A percentile compares a stretch with the other conserved stretches of the same genome.
Evolutionary conservation across 2,329 filamentous ascomycete species (phyloP).

Genomic region (Cytospora piceicola): DNA sequence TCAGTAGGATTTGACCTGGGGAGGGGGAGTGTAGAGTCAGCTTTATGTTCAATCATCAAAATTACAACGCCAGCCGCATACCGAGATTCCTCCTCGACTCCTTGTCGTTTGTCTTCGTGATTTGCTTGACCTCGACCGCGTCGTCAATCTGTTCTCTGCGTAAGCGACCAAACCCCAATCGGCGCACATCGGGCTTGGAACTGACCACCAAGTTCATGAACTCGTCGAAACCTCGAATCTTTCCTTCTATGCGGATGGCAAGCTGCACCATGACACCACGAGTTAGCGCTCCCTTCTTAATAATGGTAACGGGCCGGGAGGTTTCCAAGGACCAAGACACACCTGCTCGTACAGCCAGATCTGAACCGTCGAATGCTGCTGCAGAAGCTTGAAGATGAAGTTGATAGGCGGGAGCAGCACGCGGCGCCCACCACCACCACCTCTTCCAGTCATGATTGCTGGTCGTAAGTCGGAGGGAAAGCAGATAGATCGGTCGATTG

Average conservation of each 20-base stretch:
- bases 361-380: slow-evolving; percentile 39
- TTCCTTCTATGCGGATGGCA: slow-evolving; percentile 90
- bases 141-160: slow-evolving; percentile 67
- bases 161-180: background rate
- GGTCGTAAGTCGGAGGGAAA: slow-evolving; percentile 4
- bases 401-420: slow-evolving; percentile 69
- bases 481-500: background rate
- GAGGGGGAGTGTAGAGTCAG: slow-evolving; percentile 37
- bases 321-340: background rate
- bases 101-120: slow-evolving; percentile 76
- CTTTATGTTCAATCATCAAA: slow-evolving; percentile 10
- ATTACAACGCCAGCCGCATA: background rate
- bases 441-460: slow-evolving; percentile 60
- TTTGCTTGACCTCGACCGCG: slow-evolving; percentile 85
- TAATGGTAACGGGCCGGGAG: background rate
- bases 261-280: slow-evolving; percentile 47
- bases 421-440: slow-evolving; percentile 62
- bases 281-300: slow-evolving; percentile 1
- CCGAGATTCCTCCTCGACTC: slow-evolving; percentile 67
- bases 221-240: slow-evolving; percentile 96
- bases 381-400: slow-evolving; percentile 93
- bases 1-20: slow-evolving; percentile 80
- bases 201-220: slow-evolving; percentile 86
- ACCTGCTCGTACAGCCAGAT: slow-evolving; percentile 93
- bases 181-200: background rate